Base-by-base conservation (phyloP, 1,139 yeast genomes). In the Suhomyces bokatorum region DNA sequence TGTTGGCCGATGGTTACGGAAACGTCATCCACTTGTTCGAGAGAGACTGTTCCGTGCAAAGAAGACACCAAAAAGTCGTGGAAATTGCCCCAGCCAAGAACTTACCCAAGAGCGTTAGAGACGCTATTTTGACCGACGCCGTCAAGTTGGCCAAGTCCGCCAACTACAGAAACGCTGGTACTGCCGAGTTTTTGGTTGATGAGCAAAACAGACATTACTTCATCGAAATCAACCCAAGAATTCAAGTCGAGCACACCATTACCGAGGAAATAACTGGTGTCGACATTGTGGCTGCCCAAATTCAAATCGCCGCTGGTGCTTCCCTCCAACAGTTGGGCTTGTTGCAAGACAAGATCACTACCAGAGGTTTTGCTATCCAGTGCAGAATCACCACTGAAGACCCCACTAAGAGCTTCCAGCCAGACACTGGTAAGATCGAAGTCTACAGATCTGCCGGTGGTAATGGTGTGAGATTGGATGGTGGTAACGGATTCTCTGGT, bases 401-500 rank as follows among this genome's bases (percentile, higher is more conserved):
- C 64, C 99, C 99, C 15, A 67, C 96, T 39, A 91, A 90, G 73
- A 88, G 85, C 65, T 93, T 93, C 83, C 97, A 88, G 69, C 99
- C 99, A 14, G 99, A 93, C 64, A 95, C 98, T 3, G 99, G 99
- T 64, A 90, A 93, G 70, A 87, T 93, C 57, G 99, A 93, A 69
- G 99, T 93, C 39, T 93, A 93, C 75, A 82, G 99, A 67, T 90
- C 98, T 32, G 89, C 99, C 32, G 99, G 99, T 73, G 99, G 99
- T 77, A 93, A 93, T 63, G 99, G 99, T 65, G 97, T 93, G 40
- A 85, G 99, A 73, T 78, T 93, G 57, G 99, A 93, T 65, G 99
- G 99, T 75, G 99, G 99, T 71, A 93, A 93, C 64, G 98, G 98
- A 7, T 93, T 90, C 69, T 96, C 97, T n/a, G 99, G 99, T 54